Percentiles rank a stretch among this genome's conserved stretches.
Conservation (phyloP, 768 basidiomycete genomes). For the Tylopilus sp. region DNA sequence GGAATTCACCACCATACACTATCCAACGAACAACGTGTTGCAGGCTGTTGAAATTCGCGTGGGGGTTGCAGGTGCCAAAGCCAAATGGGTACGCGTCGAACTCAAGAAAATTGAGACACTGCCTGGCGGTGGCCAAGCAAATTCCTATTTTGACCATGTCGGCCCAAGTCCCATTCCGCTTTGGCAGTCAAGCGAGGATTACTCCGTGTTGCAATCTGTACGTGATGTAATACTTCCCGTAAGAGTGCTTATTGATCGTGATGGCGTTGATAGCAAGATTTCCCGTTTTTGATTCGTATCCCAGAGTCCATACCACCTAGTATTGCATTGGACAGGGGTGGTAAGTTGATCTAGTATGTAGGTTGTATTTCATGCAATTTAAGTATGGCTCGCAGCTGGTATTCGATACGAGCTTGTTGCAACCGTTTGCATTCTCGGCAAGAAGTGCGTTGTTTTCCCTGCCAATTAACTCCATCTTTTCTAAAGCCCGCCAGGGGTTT, state of each 20-base stretch:
- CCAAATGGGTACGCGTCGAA: slow-evolving; percentile 90
- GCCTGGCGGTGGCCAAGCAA: slow-evolving; percentile 63
- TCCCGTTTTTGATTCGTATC: slow-evolving; percentile 86
- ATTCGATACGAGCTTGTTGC: slow-evolving; percentile 90
- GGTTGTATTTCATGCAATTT: neutral
- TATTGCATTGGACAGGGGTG: slow-evolving; percentile 73
- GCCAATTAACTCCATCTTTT: neutral
- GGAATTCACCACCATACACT: slow-evolving; percentile 11
- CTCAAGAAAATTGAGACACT: slow-evolving; percentile 86
- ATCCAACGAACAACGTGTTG: neutral
- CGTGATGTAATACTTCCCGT: slow-evolving; percentile 12
- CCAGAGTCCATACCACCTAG: slow-evolving; percentile 91
- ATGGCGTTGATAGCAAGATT: slow-evolving; percentile 60
- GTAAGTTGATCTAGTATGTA: slow-evolving; percentile 33
- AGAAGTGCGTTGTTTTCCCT: slow-evolving; percentile 53
- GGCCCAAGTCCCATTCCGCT: slow-evolving; percentile 79
- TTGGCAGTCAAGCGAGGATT: slow-evolving; percentile 81
- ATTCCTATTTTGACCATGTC: slow-evolving; percentile 76
- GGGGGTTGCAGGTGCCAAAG: slow-evolving; percentile 72
- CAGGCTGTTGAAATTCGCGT: slow-evolving; percentile 86
- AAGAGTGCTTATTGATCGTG: slow-evolving; percentile 2
- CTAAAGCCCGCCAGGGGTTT: slow-evolving; percentile 47
- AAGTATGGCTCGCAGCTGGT: slow-evolving; percentile 51
- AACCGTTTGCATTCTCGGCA: slow-evolving; percentile 80
- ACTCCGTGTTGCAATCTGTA: slow-evolving; percentile 64